Conservation (phyloP, 1,284 basidiomycete species). For the Ganoderma lucidum region DNA sequence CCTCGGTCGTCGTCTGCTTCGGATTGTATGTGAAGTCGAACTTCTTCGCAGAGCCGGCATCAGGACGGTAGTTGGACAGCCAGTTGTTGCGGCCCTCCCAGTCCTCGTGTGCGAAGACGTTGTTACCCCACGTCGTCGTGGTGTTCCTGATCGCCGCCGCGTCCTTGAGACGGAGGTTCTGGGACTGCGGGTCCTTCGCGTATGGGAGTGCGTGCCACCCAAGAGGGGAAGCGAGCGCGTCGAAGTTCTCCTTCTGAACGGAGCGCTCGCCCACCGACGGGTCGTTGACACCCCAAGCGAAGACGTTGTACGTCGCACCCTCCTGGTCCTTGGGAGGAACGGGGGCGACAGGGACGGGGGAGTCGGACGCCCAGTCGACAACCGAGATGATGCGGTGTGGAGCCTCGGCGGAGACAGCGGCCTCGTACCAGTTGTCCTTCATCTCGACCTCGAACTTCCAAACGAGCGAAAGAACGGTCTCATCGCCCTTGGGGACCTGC, state of each 20-base stretch:
- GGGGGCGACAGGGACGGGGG: constrained; percentile 53
- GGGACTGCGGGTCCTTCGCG: constrained; percentile 59
- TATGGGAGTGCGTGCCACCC: constrained; percentile 88
- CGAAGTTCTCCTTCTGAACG: constrained; percentile 68
- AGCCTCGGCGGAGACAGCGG: constrained; percentile 66
- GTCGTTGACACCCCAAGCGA: constrained; percentile 80
- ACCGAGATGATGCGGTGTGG: constrained; percentile 81
- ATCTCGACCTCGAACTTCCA: constrained; percentile 90
- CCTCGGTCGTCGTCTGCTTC: constrained; percentile 53
- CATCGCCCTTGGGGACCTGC: constrained; percentile 70
- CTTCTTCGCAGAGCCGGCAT: constrained; percentile 57
- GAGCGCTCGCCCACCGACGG: constrained; percentile 68
- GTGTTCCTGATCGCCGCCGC: constrained; percentile 66
- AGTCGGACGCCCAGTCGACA: constrained; percentile 86
- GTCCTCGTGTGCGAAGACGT: constrained; percentile 90
- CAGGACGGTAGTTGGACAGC: constrained; percentile 84
- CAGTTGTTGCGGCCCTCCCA: constrained; percentile 86
- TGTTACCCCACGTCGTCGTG: constrained; percentile 90
- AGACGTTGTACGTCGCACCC: constrained; percentile 72
- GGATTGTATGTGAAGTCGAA: constrained; percentile 82
- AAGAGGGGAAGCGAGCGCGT: constrained; percentile 79
- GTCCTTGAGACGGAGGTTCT: constrained; percentile 30
- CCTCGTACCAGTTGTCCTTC: constrained; percentile 88
- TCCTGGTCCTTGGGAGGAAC: constrained; percentile 47
- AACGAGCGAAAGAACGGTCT: constrained; percentile 67